Percentiles rank a stretch among this genome's conserved stretches.
phyloP scores from a whole-genome alignment of 2,329 filamentous ascomycete species.

The Helotiales sp. region DNA sequence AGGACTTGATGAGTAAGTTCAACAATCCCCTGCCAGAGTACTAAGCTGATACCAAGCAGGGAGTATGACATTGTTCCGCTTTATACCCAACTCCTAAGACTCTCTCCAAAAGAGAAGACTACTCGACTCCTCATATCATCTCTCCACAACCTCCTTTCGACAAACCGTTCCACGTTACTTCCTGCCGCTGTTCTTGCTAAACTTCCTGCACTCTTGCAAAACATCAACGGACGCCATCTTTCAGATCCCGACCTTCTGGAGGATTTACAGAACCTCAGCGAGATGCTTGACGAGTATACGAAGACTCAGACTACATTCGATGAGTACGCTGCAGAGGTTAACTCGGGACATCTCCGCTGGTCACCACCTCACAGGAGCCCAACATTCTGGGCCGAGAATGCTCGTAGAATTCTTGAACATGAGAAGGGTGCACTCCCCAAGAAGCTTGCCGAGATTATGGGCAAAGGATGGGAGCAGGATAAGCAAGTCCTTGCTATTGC shows the following conservation, averaged over 20 bases:
- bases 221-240: conserved; percentile 65
- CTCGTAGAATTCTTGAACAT: conserved; percentile 70
- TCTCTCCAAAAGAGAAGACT: conserved; percentile 98
- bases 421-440: conserved; percentile 67
- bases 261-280: conserved; percentile 64
- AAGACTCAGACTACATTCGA: conserved; percentile 61
- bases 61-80: conserved; percentile 92
- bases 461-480: conserved; percentile 70
- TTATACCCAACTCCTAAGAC: conserved; percentile 87
- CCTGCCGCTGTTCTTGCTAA: conserved; percentile 86
- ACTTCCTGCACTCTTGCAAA: conserved; percentile 71
- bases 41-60: conserved; percentile 53
- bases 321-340: conserved; percentile 66
- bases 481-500: conserved; percentile 76
- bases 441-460: conserved; percentile 70
- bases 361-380: conserved; percentile 75
- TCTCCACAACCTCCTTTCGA: conserved; percentile 79
- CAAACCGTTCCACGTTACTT: conserved; percentile 73
- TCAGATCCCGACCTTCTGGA: conserved; percentile 68
- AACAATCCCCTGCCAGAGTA: neutral
- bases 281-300: conserved; percentile 69
- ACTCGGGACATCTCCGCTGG: conserved; percentile 74
- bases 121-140: conserved; percentile 90
- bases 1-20: conserved; percentile 80
- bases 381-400: conserved; percentile 76